Conservation (phyloP, 768 basidiomycete genomes). For the Lentinula guzmanii region DNA sequence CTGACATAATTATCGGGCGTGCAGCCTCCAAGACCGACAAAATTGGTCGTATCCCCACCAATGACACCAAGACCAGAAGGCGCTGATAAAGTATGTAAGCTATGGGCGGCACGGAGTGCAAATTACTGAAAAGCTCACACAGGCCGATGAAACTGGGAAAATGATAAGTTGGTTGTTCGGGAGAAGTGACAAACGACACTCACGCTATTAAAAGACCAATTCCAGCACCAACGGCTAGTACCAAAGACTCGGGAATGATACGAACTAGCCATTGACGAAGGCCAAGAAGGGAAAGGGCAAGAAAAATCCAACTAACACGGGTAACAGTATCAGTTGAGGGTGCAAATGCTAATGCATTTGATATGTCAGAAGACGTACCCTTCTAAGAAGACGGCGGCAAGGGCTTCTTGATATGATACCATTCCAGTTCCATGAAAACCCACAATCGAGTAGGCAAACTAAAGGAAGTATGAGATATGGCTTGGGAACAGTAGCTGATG, state of each 20-base stretch:
- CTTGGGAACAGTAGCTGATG: neutral
- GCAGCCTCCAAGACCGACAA: constrained; percentile 78
- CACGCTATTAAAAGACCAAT: constrained; percentile 86
- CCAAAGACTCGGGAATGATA: constrained; percentile 82
- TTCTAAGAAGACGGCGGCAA: constrained; percentile 84
- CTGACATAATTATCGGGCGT: constrained; percentile 44
- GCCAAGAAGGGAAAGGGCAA: constrained; percentile 72
- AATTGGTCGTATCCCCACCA: constrained; percentile 63
- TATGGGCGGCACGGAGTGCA: neutral
- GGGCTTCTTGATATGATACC: constrained; percentile 72
- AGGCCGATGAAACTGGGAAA: constrained; percentile 63
- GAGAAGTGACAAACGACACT: constrained; percentile 20
- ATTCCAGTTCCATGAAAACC: constrained; percentile 74
- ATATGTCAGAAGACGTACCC: constrained; percentile 42
- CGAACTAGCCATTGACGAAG: constrained; percentile 87
- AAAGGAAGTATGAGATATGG: neutral
- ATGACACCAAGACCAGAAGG: constrained; percentile 67
- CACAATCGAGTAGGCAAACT: constrained; percentile 88
- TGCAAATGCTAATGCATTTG: neutral
- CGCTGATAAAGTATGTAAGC: constrained; percentile 31
- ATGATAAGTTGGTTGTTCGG: neutral
- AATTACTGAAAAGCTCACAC: constrained; percentile 31
- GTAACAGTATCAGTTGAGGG: neutral
- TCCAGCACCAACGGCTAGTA: constrained; percentile 79
- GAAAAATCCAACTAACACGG: constrained; percentile 65